Percentiles rank a stretch among this genome's conserved stretches.
Conservation (phyloP, 1,284 basidiomycete genomes). For the Apiotrichum veenhuisii region DNA sequence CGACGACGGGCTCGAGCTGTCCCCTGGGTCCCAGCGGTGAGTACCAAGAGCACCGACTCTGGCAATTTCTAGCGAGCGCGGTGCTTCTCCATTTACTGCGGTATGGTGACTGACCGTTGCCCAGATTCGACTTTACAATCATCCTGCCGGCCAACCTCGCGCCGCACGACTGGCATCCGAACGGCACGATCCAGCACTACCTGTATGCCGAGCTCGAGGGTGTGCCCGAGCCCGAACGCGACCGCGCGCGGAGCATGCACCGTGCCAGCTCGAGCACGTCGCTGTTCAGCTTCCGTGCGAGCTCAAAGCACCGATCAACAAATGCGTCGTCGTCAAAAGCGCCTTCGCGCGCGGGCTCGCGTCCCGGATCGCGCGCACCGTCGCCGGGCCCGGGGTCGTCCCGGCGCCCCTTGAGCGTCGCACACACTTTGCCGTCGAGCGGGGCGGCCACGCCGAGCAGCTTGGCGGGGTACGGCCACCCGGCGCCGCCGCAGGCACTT, state of each 20-base stretch:
- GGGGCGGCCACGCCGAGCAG: conserved; percentile 11
- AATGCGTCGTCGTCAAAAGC: not conserved
- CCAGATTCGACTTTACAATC: conserved; percentile 18
- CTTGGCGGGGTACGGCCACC: not conserved
- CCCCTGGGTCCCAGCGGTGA: conserved; percentile 25
- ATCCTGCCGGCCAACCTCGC: conserved; percentile 29
- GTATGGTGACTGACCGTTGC: no score
- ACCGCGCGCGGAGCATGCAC: not conserved
- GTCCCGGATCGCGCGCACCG: not conserved
- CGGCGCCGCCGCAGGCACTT: conserved; percentile 5
- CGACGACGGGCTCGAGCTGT: conserved; percentile 26
- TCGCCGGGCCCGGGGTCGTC: not conserved
- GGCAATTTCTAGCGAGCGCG: no score
- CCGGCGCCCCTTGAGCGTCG: not conserved
- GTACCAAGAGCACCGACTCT: not conserved
- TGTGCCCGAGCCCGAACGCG: conserved; percentile 6
- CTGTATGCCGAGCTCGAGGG: conserved; percentile 32
- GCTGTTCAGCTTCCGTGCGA: conserved; percentile 14
- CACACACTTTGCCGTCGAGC: not conserved
- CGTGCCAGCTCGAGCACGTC: conserved; percentile 5
- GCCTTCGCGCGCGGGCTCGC: not conserved
- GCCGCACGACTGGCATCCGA: conserved; percentile 31
- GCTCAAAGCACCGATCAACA: not conserved
- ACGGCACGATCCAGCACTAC: conserved; percentile 24
- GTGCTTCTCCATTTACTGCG: no score